phyloP scores from a whole-genome alignment of 768 basidiomycete genomes.

The Xerocomus brunneocitrinus region DNA sequence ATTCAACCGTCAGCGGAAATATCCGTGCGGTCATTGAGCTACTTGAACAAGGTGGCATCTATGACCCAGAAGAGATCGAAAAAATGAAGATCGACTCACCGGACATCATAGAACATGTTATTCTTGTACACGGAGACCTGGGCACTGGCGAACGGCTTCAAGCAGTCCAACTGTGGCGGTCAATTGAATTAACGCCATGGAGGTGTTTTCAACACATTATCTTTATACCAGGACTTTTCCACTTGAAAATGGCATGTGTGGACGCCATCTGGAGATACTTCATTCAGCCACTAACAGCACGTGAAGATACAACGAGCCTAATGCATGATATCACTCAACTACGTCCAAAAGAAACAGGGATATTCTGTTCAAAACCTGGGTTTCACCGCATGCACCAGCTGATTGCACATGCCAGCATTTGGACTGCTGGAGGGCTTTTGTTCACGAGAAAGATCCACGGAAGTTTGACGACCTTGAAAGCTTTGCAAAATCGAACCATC shows the following conservation, averaged over 20 bases:
- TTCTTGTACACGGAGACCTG: background rate
- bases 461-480: constrained; percentile 15
- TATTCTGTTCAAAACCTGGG: constrained; percentile 23
- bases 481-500: constrained; percentile 6
- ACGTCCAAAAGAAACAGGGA: constrained; percentile 5
- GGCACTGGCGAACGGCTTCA: background rate
- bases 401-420: constrained; percentile 30
- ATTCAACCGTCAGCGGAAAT: constrained; percentile 4
- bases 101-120: background rate
- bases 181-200: constrained; percentile 14
- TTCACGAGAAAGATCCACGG: constrained; percentile 19
- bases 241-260: constrained; percentile 22
- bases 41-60: background rate
- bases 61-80: background rate
- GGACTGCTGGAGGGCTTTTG: constrained; percentile 26
- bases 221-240: constrained; percentile 21
- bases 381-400: constrained; percentile 36
- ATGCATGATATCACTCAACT: constrained; percentile 20
- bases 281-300: constrained; percentile 3
- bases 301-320: constrained; percentile 11
- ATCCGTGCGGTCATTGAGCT: background rate
- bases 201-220: constrained; percentile 30
- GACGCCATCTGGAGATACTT: constrained; percentile 20
- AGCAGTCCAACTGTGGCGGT: background rate
- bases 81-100: background rate